phyloP scores from a whole-genome alignment of 2,329 filamentous ascomycete genomes.

The Arthroderma sp. region DNA sequence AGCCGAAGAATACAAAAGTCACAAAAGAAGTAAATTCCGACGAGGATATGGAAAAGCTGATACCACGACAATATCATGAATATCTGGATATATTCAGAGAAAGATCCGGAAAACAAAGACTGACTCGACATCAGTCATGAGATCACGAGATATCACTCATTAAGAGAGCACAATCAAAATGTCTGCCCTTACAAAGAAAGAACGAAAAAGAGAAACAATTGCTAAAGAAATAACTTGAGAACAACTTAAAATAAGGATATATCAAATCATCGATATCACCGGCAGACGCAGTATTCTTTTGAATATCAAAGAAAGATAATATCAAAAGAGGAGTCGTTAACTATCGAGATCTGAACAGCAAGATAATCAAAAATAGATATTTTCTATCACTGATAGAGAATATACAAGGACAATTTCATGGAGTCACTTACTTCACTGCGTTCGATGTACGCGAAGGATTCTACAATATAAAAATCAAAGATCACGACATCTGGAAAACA shows the following conservation, averaged over 20 bases:
- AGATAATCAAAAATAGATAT: constrained; percentile 21
- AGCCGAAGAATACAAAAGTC: no score
- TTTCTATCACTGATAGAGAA: constrained; percentile 16
- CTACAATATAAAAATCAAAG: constrained; percentile 14
- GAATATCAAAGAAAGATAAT: background rate
- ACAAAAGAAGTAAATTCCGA: no score
- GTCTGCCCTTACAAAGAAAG: no score
- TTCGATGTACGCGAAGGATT: constrained; percentile 16
- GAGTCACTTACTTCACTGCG: constrained; percentile 11
- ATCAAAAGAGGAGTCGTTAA: constrained; percentile 12
- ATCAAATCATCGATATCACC: background rate
- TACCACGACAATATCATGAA: no score
- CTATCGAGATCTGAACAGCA: constrained; percentile 18
- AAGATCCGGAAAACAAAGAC: no score
- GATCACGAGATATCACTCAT: no score
- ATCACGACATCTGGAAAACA: constrained; percentile 11
- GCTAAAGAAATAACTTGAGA: background rate
- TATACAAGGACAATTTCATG: constrained; percentile 11
- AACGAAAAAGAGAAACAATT: no score
- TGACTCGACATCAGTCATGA: no score
- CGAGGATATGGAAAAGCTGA: no score
- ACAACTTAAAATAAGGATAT: background rate
- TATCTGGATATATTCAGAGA: no score
- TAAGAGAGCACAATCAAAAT: no score
- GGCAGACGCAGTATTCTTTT: background rate